Evolutionary conservation across 2,329 filamentous ascomycete species (phyloP).

Genomic region (Herpotrichia juniperi): DNA sequence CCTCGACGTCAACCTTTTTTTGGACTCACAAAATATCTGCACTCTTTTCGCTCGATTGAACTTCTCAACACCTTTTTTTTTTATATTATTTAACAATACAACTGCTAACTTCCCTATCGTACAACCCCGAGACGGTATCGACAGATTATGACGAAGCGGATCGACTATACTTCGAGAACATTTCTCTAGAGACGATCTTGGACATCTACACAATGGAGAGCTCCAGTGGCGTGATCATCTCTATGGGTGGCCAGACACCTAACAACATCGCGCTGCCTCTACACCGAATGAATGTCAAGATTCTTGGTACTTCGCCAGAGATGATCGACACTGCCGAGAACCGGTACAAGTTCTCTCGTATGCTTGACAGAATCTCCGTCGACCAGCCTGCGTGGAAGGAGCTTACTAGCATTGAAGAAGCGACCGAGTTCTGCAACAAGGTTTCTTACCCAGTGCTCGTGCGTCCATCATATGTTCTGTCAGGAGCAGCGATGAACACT

Average conservation of each 20-base stretch:
- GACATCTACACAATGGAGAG: conserved; percentile 92
- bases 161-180: conserved; percentile 94
- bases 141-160: conserved; percentile 97
- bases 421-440: conserved; percentile 81
- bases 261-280: conserved; percentile 97
- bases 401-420: conserved; percentile 91
- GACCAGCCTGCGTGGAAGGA: conserved; percentile 99
- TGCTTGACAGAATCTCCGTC: conserved; percentile 92
- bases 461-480: conserved; percentile 94
- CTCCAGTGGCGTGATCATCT: conserved; percentile 84
- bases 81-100: too few species aligned
- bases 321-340: conserved; percentile 99
- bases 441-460: conserved; percentile 95
- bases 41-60: too few species aligned
- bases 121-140: conserved; percentile 80
- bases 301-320: conserved; percentile 93
- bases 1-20: too few species aligned
- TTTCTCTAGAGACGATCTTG: conserved; percentile 85
- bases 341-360: conserved; percentile 97
- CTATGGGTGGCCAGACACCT: conserved; percentile 96
- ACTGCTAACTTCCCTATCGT: neutral
- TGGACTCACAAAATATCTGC: too few species aligned
- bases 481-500: conserved; percentile 98
- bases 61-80: too few species aligned
- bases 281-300: conserved; percentile 86